Percentiles rank a stretch among this genome's conserved stretches.
These are phyloP conservation scores for Blastobotrys mokoenaii DNA, from an alignment of 805 yeast species.

Conservation along the genomic window DNA sequence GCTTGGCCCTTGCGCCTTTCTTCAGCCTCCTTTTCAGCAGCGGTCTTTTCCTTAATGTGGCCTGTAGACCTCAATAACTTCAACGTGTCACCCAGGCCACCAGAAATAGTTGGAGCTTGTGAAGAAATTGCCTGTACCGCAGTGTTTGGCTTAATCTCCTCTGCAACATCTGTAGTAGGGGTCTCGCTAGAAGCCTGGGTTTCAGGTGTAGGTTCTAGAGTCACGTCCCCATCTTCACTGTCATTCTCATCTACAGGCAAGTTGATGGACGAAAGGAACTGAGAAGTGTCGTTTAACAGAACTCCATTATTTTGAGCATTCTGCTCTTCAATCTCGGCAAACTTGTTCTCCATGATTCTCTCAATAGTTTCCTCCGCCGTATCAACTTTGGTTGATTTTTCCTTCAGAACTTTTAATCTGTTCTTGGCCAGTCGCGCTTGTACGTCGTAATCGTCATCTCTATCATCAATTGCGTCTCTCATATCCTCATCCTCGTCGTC, in stretches of 20 bases:
- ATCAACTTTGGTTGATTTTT: slow-evolving; percentile 3
- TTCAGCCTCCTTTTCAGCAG: slow-evolving; percentile 18
- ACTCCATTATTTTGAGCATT: not conserved
- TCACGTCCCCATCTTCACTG: slow-evolving; percentile 3
- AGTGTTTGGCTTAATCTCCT: slow-evolving; percentile 4
- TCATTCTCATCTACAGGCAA: not conserved
- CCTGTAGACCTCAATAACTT: slow-evolving; percentile 27
- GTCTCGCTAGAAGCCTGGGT: not conserved
- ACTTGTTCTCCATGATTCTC: slow-evolving; percentile 6
- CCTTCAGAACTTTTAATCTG: slow-evolving; percentile 27
- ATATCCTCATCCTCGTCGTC: not conserved
- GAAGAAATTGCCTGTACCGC: slow-evolving; percentile 12
- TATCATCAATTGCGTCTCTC: not conserved
- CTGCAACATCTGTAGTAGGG: slow-evolving; percentile 4
- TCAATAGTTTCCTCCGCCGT: slow-evolving; percentile 8
- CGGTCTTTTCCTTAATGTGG: slow-evolving; percentile 15
- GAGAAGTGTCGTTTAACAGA: not conserved
- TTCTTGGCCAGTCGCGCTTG: slow-evolving; percentile 25
- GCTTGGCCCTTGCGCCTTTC: slow-evolving; percentile 16
- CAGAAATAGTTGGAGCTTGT: slow-evolving; percentile 11
- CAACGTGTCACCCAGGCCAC: slow-evolving; percentile 34
- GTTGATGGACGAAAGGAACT: not conserved
- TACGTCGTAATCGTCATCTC: slow-evolving; percentile 32
- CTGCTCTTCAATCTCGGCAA: not conserved
- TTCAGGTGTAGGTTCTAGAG: not conserved